Evolutionary conservation across 23 red algal genomes (phyloP).

Genomic region (Pyropia haitanensis): DNA sequence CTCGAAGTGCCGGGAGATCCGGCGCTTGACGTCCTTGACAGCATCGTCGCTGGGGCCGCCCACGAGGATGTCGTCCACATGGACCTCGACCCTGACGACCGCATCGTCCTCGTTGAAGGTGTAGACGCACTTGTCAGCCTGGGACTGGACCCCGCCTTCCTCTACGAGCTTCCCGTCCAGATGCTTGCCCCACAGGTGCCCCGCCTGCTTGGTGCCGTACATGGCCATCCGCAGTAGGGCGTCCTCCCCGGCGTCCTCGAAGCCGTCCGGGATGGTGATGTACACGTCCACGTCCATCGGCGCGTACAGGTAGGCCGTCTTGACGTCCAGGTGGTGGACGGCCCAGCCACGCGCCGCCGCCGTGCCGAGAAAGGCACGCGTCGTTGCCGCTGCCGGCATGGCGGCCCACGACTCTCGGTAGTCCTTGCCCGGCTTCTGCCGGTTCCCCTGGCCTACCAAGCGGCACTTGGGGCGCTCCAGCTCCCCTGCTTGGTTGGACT

Average conservation of each 20-base stretch:
- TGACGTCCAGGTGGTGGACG: conserved; percentile 5
- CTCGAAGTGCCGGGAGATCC: neutral
- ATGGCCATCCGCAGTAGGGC: conserved; percentile 10
- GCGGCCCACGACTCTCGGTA: conserved; percentile 16
- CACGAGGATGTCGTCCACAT: conserved; percentile 17
- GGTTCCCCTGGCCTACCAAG: conserved; percentile 1
- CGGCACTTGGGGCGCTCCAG: conserved; percentile 5
- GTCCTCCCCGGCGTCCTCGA: neutral
- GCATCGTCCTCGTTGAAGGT: neutral
- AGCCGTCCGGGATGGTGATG: neutral
- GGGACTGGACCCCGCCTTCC: neutral
- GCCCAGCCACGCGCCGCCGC: neutral
- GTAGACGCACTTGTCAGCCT: neutral
- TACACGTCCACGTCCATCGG: conserved; percentile 6
- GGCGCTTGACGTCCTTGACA: neutral
- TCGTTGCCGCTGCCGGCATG: neutral
- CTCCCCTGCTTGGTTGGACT: neutral
- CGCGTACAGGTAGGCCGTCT: conserved; percentile 7
- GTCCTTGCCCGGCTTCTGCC: conserved; percentile 1
- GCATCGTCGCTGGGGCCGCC: neutral
- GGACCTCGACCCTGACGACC: conserved; percentile 3
- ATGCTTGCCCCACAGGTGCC: neutral
- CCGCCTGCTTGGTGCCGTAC: conserved; percentile 15
- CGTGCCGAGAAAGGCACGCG: neutral
- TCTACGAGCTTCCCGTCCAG: neutral